These are phyloP conservation scores for Tylopilus subfusipes DNA, from an alignment of 768 basidiomycete genomes.

Conservation along the genomic window DNA sequence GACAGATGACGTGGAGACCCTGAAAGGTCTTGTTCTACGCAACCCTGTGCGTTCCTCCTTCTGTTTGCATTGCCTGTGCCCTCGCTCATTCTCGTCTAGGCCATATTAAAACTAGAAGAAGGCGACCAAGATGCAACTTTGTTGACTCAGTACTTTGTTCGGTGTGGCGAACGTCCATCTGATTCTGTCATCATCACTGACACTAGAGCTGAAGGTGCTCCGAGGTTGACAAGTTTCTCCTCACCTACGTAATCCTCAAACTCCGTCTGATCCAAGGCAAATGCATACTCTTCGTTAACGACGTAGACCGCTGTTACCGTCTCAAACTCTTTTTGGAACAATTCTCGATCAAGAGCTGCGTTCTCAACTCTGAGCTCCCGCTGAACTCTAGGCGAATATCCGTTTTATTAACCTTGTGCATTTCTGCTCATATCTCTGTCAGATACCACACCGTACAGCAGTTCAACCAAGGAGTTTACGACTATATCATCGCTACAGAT, in stretches of 20 bases:
- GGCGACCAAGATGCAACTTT: constrained; percentile 77
- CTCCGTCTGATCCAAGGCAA: constrained; percentile 94
- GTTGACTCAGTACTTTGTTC: constrained; percentile 82
- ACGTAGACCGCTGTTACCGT: constrained; percentile 90
- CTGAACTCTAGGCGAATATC: constrained; percentile 75
- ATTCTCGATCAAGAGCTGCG: constrained; percentile 94
- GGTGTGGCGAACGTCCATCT: constrained; percentile 39
- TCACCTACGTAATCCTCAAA: constrained; percentile 94
- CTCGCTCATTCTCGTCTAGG: constrained; percentile 43
- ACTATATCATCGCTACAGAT: constrained; percentile 98
- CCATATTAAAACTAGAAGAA: constrained; percentile 83
- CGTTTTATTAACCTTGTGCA: not conserved
- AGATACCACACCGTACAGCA: constrained; percentile 98
- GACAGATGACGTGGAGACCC: constrained; percentile 89
- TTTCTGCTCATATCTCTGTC: constrained; percentile 1
- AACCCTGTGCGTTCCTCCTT: constrained; percentile 64
- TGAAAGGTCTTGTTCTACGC: constrained; percentile 84
- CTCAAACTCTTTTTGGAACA: constrained; percentile 98
- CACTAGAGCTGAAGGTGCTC: constrained; percentile 53
- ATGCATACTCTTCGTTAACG: constrained; percentile 95
- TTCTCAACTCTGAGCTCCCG: constrained; percentile 93
- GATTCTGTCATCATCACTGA: not conserved
- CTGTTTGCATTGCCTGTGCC: not conserved
- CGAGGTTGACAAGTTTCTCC: constrained; percentile 95
- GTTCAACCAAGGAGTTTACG: constrained; percentile 97